phyloP scores from a whole-genome alignment of 2,329 filamentous ascomycete species.

The Penicillium sp. region DNA sequence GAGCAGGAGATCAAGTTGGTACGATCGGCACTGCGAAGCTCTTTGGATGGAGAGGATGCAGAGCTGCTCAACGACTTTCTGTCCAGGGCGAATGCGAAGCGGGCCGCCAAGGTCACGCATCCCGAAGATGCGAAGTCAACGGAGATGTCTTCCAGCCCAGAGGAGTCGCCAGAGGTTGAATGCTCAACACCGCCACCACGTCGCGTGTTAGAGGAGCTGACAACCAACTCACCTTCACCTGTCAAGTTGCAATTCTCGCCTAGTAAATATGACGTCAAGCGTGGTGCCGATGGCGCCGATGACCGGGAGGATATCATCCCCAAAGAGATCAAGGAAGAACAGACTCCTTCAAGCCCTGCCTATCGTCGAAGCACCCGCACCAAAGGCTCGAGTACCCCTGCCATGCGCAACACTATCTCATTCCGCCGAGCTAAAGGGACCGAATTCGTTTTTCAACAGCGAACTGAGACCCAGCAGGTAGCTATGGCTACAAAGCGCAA shows the following conservation, averaged over 20 bases:
- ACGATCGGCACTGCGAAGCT: conserved; percentile 39
- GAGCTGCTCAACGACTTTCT: conserved; percentile 43
- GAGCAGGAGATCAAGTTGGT: conserved; percentile 36
- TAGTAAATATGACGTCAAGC: conserved; percentile 25
- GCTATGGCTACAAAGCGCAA: conserved; percentile 45
- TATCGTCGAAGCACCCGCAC: conserved; percentile 40
- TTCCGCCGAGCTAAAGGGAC: conserved; percentile 47
- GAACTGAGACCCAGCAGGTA: conserved; percentile 44
- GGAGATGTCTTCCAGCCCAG: conserved; percentile 15
- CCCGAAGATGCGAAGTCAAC: conserved; percentile 21
- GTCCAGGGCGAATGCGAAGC: conserved; percentile 43
- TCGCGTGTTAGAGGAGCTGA: conserved; percentile 37
- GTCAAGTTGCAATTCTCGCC: conserved; percentile 32
- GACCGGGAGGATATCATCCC: conserved; percentile 14
- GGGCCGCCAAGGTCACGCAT: conserved; percentile 37
- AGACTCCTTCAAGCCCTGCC: conserved; percentile 28
- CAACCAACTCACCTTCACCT: conserved; percentile 42
- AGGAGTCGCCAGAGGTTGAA: conserved; percentile 22
- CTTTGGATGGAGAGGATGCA: conserved; percentile 42
- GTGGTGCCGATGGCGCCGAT: conserved; percentile 7
- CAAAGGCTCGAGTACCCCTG: conserved; percentile 27
- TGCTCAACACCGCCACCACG: conserved; percentile 35
- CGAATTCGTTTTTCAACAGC: conserved; percentile 47
- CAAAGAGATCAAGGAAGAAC: conserved; percentile 22
- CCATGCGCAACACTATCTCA: conserved; percentile 41